Percentiles rank a stretch among this genome's conserved stretches.
Evolutionary conservation across 1,284 basidiomycete species (phyloP).

Genomic region (Exsudoporus floridanus): DNA sequence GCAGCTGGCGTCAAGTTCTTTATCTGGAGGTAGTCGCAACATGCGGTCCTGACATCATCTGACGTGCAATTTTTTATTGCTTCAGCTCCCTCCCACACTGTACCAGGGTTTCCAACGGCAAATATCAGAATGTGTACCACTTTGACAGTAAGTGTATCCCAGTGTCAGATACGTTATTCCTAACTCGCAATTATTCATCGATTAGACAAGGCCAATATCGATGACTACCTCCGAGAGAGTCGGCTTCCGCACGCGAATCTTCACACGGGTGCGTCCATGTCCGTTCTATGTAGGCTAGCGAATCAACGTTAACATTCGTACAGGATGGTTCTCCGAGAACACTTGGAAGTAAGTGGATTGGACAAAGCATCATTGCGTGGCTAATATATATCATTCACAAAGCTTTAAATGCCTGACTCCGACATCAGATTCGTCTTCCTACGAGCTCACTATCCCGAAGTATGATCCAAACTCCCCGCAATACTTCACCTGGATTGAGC

Average conservation of each 20-base stretch:
- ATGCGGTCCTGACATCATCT: background rate
- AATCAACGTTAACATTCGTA: background rate
- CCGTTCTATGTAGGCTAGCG: no score
- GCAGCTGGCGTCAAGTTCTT: constrained; percentile 30
- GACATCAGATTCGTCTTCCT: constrained; percentile 16
- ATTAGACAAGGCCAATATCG: constrained; percentile 33
- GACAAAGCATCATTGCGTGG: background rate
- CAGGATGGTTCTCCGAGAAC: constrained; percentile 36
- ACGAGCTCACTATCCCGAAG: constrained; percentile 22
- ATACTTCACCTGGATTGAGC: constrained; percentile 30
- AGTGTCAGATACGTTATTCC: background rate
- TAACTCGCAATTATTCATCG: background rate
- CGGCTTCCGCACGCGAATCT: constrained; percentile 29
- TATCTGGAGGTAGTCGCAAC: constrained; percentile 29
- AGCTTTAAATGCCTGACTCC: constrained; percentile 9
- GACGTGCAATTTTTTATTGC: background rate
- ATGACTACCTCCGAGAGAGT: constrained; percentile 29
- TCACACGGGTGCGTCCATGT: constrained; percentile 20
- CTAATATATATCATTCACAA: background rate
- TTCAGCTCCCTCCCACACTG: constrained; percentile 30
- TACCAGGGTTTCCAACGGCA: constrained; percentile 25
- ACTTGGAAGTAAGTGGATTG: constrained; percentile 24
- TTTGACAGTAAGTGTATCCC: constrained; percentile 21
- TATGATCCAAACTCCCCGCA: constrained; percentile 20
- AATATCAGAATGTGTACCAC: constrained; percentile 22